Evolutionary conservation across 805 yeast genomes (phyloP), one percentile per base, ranked within the genome.

Genomic region (Grigorovia transvaalensis): DNA sequence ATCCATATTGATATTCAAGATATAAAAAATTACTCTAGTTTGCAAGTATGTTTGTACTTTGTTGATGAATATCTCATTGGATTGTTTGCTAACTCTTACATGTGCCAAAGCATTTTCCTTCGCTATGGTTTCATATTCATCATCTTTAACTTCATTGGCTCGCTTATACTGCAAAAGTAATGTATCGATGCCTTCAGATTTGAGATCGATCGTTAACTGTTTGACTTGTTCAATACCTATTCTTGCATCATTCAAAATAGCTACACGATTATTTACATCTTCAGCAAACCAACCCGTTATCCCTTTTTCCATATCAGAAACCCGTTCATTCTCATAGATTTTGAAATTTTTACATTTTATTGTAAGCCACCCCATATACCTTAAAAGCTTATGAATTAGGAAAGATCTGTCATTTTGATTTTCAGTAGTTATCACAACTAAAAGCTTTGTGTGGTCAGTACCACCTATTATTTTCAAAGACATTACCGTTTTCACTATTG

Each of bases 1-100:
- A 65, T 88, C 86, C 60, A 89, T 86, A 67, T 90, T 97, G 58
- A 93, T 73, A 64, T 93, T 93, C 96, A 91, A 89, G 46, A 93
- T 87, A 65, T 88, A 91, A 69, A 89, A 93, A 20, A 90, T 97
- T 56, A 91, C 88, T 59, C 97, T 79, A 54, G 91, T 82, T 67
- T 93, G 95, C 62, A 91, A 72, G 66, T 91, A 91, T 29, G 88
- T 81, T 66, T 86, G 88, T 57, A 93, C 88, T 54, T 82, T 76
- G 70, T 91, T 91, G 63, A 91, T 81, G 51, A 91, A 80, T 44
- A 91, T 88, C 66, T 89, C 96, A 49, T 89, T 77, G 56, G 89
- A 87, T 48, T 88, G 89, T 64, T 91, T 88, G 65, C 88, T 81
- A 57, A 93, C 74, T 66, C 88, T 89, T 61, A 90, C 84, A 68